Conservation (phyloP, 1,139 yeast species). For the Scheffersomyces lignicola region DNA sequence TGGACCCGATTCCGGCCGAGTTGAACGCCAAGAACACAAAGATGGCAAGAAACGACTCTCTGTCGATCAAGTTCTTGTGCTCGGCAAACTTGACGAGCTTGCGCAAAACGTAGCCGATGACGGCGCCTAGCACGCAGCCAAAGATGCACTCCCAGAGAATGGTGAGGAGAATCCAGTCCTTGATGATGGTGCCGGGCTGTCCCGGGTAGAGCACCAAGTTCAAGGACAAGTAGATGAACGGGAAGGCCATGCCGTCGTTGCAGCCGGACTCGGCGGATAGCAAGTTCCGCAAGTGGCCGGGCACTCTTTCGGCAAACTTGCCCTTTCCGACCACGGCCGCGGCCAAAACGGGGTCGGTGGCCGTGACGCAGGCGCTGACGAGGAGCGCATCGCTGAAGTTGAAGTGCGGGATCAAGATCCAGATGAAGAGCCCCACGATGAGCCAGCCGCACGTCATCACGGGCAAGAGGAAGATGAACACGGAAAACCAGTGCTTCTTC, state of each 20-base stretch:
- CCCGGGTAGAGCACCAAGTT: slow-evolving; percentile 68
- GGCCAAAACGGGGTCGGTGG: slow-evolving; percentile 96
- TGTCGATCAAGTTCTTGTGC: slow-evolving; percentile 70
- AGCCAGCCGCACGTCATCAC: slow-evolving; percentile 97
- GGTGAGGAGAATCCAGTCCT: slow-evolving; percentile 82
- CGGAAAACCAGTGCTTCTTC: slow-evolving; percentile 88
- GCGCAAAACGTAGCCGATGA: slow-evolving; percentile 75
- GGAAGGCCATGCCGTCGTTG: slow-evolving; percentile 98
- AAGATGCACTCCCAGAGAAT: slow-evolving; percentile 85
- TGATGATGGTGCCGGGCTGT: slow-evolving; percentile 65
- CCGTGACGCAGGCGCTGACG: slow-evolving; percentile 91
- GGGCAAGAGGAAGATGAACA: slow-evolving; percentile 74
- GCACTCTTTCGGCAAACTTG: slow-evolving; percentile 94
- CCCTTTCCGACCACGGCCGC: slow-evolving; percentile 99
- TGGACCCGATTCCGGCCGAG: slow-evolving; percentile 92
- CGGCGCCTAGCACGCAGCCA: slow-evolving; percentile 76
- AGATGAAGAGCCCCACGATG: slow-evolving; percentile 79
- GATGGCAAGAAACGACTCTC: slow-evolving; percentile 91
- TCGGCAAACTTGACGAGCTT: slow-evolving; percentile 81
- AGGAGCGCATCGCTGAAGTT: slow-evolving; percentile 74
- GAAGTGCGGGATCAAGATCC: slow-evolving; percentile 83
- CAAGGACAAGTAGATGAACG: slow-evolving; percentile 79
- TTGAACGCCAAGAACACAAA: slow-evolving; percentile 82
- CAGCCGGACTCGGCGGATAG: slow-evolving; percentile 95
- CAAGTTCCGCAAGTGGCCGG: slow-evolving; percentile 90